These are phyloP conservation scores for Leptographium radiaticola DNA, from an alignment of 2,329 filamentous ascomycete species.

Conservation along the genomic window DNA sequence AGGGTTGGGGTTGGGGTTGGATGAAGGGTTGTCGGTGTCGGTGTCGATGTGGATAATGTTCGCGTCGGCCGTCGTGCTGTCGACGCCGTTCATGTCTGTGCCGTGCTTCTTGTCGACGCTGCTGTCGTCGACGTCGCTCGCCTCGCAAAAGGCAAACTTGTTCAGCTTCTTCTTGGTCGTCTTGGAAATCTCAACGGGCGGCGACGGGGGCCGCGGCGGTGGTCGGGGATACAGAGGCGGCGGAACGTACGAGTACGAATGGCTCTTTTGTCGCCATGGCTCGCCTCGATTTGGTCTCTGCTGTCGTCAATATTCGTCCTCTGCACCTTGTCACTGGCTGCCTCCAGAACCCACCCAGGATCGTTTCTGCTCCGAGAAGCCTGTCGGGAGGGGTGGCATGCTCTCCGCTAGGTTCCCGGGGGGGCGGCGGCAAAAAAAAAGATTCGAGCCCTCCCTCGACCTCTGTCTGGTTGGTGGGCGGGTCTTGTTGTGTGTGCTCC, in stretches of 20 bases:
- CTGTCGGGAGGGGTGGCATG: conserved; percentile 27
- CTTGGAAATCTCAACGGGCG: conserved; percentile 38
- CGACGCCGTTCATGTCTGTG: neutral
- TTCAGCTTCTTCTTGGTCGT: conserved; percentile 48
- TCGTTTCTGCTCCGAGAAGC: conserved; percentile 22
- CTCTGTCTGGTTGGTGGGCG: neutral
- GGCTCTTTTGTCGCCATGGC: conserved; percentile 42
- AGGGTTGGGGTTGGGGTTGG: neutral
- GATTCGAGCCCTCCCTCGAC: no score
- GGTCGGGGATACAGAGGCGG: conserved; percentile 17
- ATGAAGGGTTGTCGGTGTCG: neutral
- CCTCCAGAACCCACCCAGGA: conserved; percentile 1
- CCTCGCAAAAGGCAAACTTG: conserved; percentile 21
- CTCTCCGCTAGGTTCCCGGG: neutral
- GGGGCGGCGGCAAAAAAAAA: no score
- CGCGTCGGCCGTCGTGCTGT: neutral
- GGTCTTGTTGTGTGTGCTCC: neutral
- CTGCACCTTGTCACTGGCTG: conserved; percentile 7
- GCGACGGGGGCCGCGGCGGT: conserved; percentile 17
- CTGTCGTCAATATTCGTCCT: conserved; percentile 4
- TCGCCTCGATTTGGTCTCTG: conserved; percentile 21
- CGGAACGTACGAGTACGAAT: conserved; percentile 24
- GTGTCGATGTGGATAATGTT: no score
- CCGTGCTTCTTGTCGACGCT: neutral
- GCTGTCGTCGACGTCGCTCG: neutral